Conservation (phyloP, 805 yeast genomes). For the Wickerhamomyces bovis region DNA sequence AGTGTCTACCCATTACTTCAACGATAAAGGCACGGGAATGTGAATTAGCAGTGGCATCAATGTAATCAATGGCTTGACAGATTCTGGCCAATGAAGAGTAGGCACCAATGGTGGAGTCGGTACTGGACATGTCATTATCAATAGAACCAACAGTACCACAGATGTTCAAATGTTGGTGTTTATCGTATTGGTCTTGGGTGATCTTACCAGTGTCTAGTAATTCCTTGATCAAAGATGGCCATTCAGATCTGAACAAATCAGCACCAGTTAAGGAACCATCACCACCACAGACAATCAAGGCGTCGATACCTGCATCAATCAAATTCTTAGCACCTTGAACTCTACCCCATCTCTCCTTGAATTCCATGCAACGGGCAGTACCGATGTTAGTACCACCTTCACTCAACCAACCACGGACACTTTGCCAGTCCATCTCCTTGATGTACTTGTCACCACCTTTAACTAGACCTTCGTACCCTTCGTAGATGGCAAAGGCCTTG, state of each 20-base stretch:
- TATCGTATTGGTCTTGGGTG: constrained; percentile 38
- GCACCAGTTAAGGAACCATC: constrained; percentile 84
- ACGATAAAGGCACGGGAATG: constrained; percentile 81
- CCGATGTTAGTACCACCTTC: constrained; percentile 77
- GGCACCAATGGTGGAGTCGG: constrained; percentile 79
- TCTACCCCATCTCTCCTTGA: constrained; percentile 62
- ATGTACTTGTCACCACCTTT: constrained; percentile 66
- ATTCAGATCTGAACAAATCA: constrained; percentile 66
- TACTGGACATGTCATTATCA: constrained; percentile 80
- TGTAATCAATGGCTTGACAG: constrained; percentile 69
- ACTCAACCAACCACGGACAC: constrained; percentile 64
- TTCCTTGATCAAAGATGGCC: constrained; percentile 67
- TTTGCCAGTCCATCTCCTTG: constrained; percentile 63
- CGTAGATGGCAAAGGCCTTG: constrained; percentile 84
- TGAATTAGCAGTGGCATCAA: constrained; percentile 78
- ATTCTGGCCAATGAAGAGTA: constrained; percentile 73
- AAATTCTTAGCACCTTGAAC: constrained; percentile 57
- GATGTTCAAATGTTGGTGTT: constrained; percentile 54
- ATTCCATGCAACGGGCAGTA: constrained; percentile 68
- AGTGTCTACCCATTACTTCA: constrained; percentile 87
- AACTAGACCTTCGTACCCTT: constrained; percentile 92
- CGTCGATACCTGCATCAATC: constrained; percentile 69
- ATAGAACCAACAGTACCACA: constrained; percentile 80
- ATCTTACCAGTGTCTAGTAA: constrained; percentile 40
- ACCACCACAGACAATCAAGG: constrained; percentile 76